A percentile compares a stretch with the other conserved stretches of the same genome.
These are phyloP conservation scores for Auricularia sp. DNA, from an alignment of 768 basidiomycete genomes.

Conservation along the genomic window DNA sequence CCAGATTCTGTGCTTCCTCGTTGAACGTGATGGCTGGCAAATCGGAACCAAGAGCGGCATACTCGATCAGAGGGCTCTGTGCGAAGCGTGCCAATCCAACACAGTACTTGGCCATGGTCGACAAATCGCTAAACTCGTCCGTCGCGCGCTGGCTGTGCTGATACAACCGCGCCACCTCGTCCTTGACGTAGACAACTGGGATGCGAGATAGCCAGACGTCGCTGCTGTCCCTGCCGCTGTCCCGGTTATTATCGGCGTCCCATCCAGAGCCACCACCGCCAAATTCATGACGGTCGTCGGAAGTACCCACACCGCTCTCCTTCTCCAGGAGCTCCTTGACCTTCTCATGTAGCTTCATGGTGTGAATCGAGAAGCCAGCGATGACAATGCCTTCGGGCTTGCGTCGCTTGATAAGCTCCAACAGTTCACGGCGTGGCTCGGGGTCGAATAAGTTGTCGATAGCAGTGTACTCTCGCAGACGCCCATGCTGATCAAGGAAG, in stretches of 20 bases:
- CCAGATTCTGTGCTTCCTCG: conserved; percentile 79
- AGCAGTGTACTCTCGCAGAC: conserved; percentile 80
- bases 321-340: conserved; percentile 48
- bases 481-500: conserved; percentile 80
- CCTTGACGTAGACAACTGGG: conserved; percentile 74
- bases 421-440: conserved; percentile 62
- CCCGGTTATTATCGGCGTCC: conserved; percentile 4
- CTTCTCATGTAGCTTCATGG: conserved; percentile 54
- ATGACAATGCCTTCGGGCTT: conserved; percentile 83
- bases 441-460: conserved; percentile 76
- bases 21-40: conserved; percentile 76
- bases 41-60: conserved; percentile 79
- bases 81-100: conserved; percentile 86
- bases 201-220: conserved; percentile 31
- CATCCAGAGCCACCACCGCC: conserved; percentile 6
- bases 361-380: conserved; percentile 81
- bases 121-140: conserved; percentile 72
- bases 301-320: conserved; percentile 10
- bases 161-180: conserved; percentile 90
- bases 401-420: conserved; percentile 70
- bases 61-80: conserved; percentile 92
- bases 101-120: conserved; percentile 80
- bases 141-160: conserved; percentile 81
- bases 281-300: neutral
- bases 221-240: neutral